Base-by-base conservation (phyloP, 2,329 filamentous ascomycete genomes). In the Aspergillus oerlinghausenensis region DNA sequence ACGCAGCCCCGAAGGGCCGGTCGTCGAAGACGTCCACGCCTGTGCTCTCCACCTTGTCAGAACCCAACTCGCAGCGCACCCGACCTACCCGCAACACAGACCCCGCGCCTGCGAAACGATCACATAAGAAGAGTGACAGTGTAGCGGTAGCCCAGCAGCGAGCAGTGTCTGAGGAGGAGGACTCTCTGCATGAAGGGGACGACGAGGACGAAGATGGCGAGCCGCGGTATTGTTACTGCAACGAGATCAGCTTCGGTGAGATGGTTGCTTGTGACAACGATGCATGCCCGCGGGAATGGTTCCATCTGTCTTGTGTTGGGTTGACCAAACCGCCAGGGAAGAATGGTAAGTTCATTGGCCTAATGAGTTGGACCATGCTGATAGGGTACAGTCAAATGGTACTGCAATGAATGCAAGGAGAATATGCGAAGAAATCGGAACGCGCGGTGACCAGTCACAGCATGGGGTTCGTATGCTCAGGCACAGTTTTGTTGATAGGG, bases 241-340 rank as follows among this genome's bases (percentile, higher is more conserved):
- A 91, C 64, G 83, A 86, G 50, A 86, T 91, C 54, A 91, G 88
- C 66, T 92, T 91, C 68, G 89, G 89, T 21, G 88, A 90, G 74
- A 92, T 92, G 89, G 88, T 92, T 47, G 89, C 87, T 2, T 92
- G 89, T 68, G 89, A 92, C 70, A 85, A 85, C 7, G 83, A 87
- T 57, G 83, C 84, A 50, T 92, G 89, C 73, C 82, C 84, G 63
- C 82, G 84, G 60, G 89, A 92, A 73, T 92, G 89, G 89, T 93
- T 92, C 77, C 89, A 92, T 79, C 75, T 94, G 51, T 88, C 87
- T 51, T 94, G 90, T 71, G 89, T 91, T 29, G 90, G 90, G 26
- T 74, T 94, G 65, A 88, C 88, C 65, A 88, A 88, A 57, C 88
- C 89, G 52, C 90, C 90, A n/a, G 86, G 84, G 56, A 85, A 85